Evolutionary conservation across 192 early-diverging fungal species (phyloP).

Genomic region (Backusella circina): DNA sequence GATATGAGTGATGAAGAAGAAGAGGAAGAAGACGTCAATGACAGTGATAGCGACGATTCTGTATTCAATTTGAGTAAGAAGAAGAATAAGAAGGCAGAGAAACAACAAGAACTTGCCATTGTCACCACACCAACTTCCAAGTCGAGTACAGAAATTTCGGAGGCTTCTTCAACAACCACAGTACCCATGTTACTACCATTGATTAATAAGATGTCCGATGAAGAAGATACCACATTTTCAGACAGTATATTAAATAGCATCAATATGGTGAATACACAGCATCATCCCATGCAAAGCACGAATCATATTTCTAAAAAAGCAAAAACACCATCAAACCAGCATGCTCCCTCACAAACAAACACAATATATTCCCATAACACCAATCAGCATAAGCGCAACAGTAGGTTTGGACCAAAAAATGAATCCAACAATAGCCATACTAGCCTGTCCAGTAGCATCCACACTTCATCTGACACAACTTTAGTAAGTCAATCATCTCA

Average conservation of each 20-base stretch:
- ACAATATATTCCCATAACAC: not conserved
- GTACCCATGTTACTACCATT: not conserved
- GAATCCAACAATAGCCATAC: not conserved
- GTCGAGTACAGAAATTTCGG: not conserved
- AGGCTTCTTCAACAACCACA: not conserved
- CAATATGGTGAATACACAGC: not conserved
- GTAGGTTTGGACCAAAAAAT: not conserved
- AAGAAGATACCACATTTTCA: not conserved
- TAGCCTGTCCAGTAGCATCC: not conserved
- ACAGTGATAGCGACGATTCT: not conserved
- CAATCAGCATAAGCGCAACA: not conserved
- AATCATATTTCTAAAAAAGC: not conserved
- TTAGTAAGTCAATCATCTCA: constrained; percentile 5
- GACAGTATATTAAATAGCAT: not conserved
- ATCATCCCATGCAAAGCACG: not conserved
- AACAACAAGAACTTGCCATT: not conserved
- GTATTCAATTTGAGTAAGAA: not conserved
- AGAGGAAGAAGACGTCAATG: not conserved
- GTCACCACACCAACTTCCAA: not conserved
- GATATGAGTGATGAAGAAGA: constrained; percentile 11
- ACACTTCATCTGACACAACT: not conserved
- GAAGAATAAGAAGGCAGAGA: not conserved
- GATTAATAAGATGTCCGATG: not conserved
- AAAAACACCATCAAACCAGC: not conserved
- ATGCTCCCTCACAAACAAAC: not conserved